phyloP scores from a whole-genome alignment of 1,139 yeast species.

The Torulaspora globosa region DNA sequence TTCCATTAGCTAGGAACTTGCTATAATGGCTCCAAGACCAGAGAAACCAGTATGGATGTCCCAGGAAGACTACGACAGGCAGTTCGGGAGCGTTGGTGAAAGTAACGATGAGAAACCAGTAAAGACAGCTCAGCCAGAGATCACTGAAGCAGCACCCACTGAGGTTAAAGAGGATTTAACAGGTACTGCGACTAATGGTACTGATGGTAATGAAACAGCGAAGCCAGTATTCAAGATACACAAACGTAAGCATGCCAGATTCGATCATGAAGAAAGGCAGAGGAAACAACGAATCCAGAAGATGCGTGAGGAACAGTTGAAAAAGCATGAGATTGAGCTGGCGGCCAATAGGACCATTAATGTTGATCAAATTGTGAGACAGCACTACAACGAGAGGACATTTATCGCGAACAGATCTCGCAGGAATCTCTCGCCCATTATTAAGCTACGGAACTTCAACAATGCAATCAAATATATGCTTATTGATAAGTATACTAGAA shows the following conservation, averaged over 20 bases:
- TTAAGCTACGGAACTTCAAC: slow-evolving; percentile 81
- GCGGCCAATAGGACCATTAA: slow-evolving; percentile 33
- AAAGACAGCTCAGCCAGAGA: slow-evolving; percentile 8
- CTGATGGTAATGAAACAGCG: slow-evolving; percentile 7
- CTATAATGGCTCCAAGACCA: slow-evolving; percentile 23
- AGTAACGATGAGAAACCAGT: slow-evolving; percentile 11
- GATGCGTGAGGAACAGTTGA: slow-evolving; percentile 36
- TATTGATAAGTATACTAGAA: slow-evolving; percentile 61
- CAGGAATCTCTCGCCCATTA: slow-evolving; percentile 76
- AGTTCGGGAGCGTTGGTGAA: slow-evolving; percentile 24
- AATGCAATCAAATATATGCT: slow-evolving; percentile 86
- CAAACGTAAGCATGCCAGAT: slow-evolving; percentile 32
- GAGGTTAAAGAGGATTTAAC: slow-evolving; percentile 6
- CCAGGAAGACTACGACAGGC: slow-evolving; percentile 37
- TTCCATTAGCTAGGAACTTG: background rate
- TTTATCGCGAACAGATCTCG: slow-evolving; percentile 59
- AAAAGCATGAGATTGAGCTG: slow-evolving; percentile 35
- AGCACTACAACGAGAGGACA: slow-evolving; percentile 84
- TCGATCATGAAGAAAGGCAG: slow-evolving; percentile 32
- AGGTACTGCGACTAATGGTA: slow-evolving; percentile 3
- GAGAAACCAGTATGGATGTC: slow-evolving; percentile 41
- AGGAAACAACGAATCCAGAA: slow-evolving; percentile 30
- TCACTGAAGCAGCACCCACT: slow-evolving; percentile 7
- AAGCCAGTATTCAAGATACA: slow-evolving; percentile 20
- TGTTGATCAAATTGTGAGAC: slow-evolving; percentile 59